Conservation (phyloP, 768 basidiomycete species). For the Calocera cornea region DNA sequence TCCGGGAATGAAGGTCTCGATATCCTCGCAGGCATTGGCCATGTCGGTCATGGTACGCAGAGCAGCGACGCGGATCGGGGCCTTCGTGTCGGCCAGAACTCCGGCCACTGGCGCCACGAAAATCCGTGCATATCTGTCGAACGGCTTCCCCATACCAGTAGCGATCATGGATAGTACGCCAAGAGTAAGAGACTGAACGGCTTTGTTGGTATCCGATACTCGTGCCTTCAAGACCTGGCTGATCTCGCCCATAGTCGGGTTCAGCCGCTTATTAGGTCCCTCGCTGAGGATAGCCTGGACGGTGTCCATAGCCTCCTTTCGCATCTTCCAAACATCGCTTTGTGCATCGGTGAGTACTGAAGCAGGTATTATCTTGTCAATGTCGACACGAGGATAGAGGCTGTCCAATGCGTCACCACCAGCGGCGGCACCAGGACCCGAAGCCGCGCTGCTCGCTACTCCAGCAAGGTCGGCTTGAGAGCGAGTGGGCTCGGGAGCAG, state of each 20-base stretch:
- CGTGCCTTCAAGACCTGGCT: constrained; percentile 76
- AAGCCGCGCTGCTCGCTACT: constrained; percentile 31
- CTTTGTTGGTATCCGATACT: constrained; percentile 84
- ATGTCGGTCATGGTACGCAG: constrained; percentile 69
- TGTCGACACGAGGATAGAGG: constrained; percentile 86
- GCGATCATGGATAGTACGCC: constrained; percentile 85
- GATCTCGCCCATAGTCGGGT: constrained; percentile 86
- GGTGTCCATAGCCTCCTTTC: constrained; percentile 86
- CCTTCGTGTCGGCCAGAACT: constrained; percentile 87
- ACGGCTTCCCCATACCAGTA: constrained; percentile 86
- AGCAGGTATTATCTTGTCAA: constrained; percentile 47
- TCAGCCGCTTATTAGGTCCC: constrained; percentile 82
- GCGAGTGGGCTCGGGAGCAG: constrained; percentile 65
- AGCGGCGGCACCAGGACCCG: constrained; percentile 32
- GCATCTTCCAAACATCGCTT: constrained; percentile 90
- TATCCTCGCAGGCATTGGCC: constrained; percentile 64
- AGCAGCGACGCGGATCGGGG: constrained; percentile 65
- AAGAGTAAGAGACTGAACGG: constrained; percentile 77
- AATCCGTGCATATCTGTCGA: constrained; percentile 75
- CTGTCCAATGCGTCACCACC: constrained; percentile 72
- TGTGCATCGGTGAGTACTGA: constrained; percentile 52
- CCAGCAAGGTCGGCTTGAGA: constrained; percentile 60
- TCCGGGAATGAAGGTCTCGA: constrained; percentile 77
- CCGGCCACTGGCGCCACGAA: constrained; percentile 65
- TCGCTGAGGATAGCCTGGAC: constrained; percentile 76